Evolutionary conservation across 2,329 filamentous ascomycete species (phyloP), one percentile per base, ranked within the genome.

Genomic region (Epichloe uncinata): DNA sequence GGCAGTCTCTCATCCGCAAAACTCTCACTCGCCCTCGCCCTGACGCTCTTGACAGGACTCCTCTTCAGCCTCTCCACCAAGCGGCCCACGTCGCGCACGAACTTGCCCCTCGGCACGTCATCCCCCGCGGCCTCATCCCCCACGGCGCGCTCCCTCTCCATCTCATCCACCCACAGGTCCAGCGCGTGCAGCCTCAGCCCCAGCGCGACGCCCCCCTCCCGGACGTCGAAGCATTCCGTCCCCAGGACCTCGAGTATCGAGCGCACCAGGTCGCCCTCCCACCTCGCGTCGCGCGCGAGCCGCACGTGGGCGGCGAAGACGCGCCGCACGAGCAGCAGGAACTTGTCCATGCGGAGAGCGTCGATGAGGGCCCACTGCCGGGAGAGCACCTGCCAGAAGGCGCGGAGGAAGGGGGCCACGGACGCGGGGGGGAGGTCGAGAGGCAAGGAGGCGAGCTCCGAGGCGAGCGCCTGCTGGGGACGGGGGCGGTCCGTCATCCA

Each of bases 401-500:
- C 83, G 52, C 71, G 71, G 53, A 85, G 70, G 70, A 75, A 79
- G 40, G 68, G 62, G 5, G 60, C 60, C 2, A 64, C 68, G 55
- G 69, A 68, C 22, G 57, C 60, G 35, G 66, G 61, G 38, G 78
- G 76, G 30, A 91, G 70, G 20, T 74, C 69, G 54, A 77, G 73
- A 45, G 64, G 56, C 11, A 96, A 79, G 1, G 69, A 77, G 42
- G 89, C 85, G 50, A 97, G 83, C 54, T 90, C 83, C 56, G 75
- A 70, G 57, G 86, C 85, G 43, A 97, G 84, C 42, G 78, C 78
- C 72, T 95, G 89, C 72, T 96, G 91, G 3, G 86, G 83, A n/a
- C 82, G 70, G 11, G 89, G 84, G 45, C 89, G 86, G 73, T 96
- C 90, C 66, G 84, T 88, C 82, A 95, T 93, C 84, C 88, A 96